Evolutionary conservation across 768 basidiomycete species (phyloP).

Genomic region (Trametes meyenii): DNA sequence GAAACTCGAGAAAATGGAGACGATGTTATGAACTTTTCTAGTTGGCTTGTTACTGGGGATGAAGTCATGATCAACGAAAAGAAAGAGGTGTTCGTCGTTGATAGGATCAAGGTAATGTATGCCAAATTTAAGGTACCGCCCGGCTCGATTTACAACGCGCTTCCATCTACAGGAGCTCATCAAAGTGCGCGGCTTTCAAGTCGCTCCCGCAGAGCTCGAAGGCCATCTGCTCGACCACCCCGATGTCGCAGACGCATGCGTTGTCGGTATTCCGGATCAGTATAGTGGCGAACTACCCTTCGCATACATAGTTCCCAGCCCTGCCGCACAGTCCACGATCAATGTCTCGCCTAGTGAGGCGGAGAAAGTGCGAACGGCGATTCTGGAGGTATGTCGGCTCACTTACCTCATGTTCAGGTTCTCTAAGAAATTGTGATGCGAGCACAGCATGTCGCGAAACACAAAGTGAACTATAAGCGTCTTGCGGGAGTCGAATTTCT

Average conservation of each 20-base stretch:
- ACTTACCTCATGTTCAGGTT: background rate
- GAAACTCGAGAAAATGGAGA: background rate
- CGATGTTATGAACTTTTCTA: slow-evolving; percentile 23
- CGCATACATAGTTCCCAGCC: slow-evolving; percentile 63
- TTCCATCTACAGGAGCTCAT: slow-evolving; percentile 53
- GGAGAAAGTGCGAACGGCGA: slow-evolving; percentile 43
- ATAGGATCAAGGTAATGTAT: slow-evolving; percentile 57
- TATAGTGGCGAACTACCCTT: slow-evolving; percentile 76
- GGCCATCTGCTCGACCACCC: slow-evolving; percentile 40
- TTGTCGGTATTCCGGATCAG: slow-evolving; percentile 65
- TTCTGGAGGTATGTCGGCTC: slow-evolving; percentile 53
- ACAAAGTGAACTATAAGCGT: slow-evolving; percentile 40
- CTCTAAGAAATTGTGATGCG: slow-evolving; percentile 7
- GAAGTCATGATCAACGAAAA: slow-evolving; percentile 64
- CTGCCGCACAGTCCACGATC: slow-evolving; percentile 40
- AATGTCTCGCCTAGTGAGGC: slow-evolving; percentile 37
- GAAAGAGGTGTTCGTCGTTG: slow-evolving; percentile 66
- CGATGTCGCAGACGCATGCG: slow-evolving; percentile 45
- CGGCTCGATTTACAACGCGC: background rate
- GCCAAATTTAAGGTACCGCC: background rate
- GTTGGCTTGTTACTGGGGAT: slow-evolving; percentile 74
- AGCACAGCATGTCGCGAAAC: slow-evolving; percentile 30
- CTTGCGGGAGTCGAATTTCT: slow-evolving; percentile 43
- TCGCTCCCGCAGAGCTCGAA: slow-evolving; percentile 40
- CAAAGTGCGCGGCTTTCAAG: slow-evolving; percentile 57